Evolutionary conservation across 2,329 filamentous ascomycete genomes (phyloP), one percentile per base, ranked within the genome.

Genomic region (Cordyceps militaris): DNA sequence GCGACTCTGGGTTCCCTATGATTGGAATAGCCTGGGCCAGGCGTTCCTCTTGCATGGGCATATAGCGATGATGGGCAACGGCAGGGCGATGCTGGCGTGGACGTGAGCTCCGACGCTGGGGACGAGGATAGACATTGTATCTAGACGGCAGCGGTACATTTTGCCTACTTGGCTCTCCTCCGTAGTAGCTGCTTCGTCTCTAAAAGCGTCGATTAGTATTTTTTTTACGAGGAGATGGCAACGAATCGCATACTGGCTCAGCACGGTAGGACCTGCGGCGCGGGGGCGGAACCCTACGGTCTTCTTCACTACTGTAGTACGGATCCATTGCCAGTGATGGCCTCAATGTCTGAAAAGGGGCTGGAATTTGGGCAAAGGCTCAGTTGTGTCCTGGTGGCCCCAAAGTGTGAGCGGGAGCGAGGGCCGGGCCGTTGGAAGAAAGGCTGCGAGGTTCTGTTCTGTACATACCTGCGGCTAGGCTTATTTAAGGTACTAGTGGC

Each of bases 321-420:
- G 38, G 28, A 3, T 40, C 34, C 54, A 56, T 48, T 24, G n/a
- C 24, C 11, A 1, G n/a, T 21, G 11, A n/a, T 13, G n/a, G 28
- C 13, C 1, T 19, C n/a, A 4, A 2, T 36, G 13, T 36, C 21
- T n/a, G n/a, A 23, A 38, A 28, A 36, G 28, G 26, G 42, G 6
- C 19, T 26, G 21, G 6, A 54, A 11, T n/a, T 36, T 36, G 21
- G 32, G 13, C 4, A 24, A 26, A 40, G 23, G 13, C 2, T 11
- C 19, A 36, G 36, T n/a, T n/a, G n/a, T n/a, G n/a, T n/a, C n/a
- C n/a, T n/a, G n/a, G n/a, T n/a, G n/a, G 19, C 26, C 36, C 26
- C 46, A n/a, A n/a, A n/a, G n/a, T n/a, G n/a, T 42, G 54, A 43
- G 36, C 46, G 46, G 54, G 54, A 56, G 44, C n/a, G 32, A 56